phyloP scores from a whole-genome alignment of 345 rosid species.

The Hibiscus mutabilis region DNA sequence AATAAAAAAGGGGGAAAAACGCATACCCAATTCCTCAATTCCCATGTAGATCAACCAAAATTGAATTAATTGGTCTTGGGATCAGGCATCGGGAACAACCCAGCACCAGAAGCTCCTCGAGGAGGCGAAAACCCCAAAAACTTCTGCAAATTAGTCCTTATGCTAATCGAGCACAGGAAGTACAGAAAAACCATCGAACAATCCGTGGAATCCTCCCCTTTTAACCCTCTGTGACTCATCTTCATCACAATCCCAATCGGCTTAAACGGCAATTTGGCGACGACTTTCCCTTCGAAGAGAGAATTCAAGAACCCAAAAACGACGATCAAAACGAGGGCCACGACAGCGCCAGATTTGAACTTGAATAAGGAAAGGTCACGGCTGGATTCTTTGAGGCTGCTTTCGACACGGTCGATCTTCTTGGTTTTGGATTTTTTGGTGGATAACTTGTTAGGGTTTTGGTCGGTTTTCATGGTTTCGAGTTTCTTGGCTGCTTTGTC shows the following conservation, averaged over 20 bases:
- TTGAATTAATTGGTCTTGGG: conserved; percentile 60
- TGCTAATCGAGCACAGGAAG: conserved; percentile 79
- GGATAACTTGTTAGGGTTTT: conserved; percentile 38
- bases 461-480: conserved; percentile 80
- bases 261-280: conserved; percentile 82
- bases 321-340: conserved; percentile 81
- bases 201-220: conserved; percentile 77
- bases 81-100: conserved; percentile 93
- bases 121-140: conserved; percentile 82
- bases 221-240: conserved; percentile 92
- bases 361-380: conserved; percentile 94
- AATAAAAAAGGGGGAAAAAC: neutral
- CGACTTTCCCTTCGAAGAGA: conserved; percentile 87
- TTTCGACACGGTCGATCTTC: conserved; percentile 95
- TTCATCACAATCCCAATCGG: conserved; percentile 74
- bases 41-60: neutral
- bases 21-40: conserved; percentile 5
- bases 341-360: conserved; percentile 99
- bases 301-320: conserved; percentile 89
- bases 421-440: conserved; percentile 77
- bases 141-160: conserved; percentile 60
- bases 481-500: conserved; percentile 95
- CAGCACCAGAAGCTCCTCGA: conserved; percentile 54
- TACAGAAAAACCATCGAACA: conserved; percentile 94
- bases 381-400: conserved; percentile 85